phyloP scores from a whole-genome alignment of 306 rosid species.

The Sechiopsis laciniata region DNA sequence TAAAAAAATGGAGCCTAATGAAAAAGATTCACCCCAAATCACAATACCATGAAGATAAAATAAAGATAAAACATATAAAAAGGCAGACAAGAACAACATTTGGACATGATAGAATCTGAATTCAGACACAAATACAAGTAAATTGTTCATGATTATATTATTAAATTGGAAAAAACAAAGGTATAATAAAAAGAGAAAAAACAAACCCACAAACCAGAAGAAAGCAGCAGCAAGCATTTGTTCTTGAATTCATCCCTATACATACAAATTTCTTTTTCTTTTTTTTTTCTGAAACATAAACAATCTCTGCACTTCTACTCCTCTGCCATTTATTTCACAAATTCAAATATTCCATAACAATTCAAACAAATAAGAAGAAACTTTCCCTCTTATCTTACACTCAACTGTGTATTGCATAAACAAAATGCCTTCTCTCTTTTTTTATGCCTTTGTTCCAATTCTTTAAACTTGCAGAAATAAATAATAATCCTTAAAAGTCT shows the following conservation, averaged over 20 bases:
- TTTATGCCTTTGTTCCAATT: too few relatives aligned
- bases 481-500: conserved; percentile 15
- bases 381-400: neutral
- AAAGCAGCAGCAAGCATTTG: neutral
- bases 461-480: conserved; percentile 1
- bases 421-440: too few relatives aligned
- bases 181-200: conserved; percentile 45
- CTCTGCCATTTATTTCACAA: neutral
- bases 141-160: conserved; percentile 56
- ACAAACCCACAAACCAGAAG: neutral
- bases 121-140: conserved; percentile 46
- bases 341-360: neutral
- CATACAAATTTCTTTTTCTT: neutral
- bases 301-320: neutral
- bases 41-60: conserved; percentile 20
- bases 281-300: neutral
- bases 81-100: conserved; percentile 23
- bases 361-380: neutral
- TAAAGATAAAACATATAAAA: neutral
- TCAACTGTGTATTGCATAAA: neutral
- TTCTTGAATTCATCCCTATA: neutral
- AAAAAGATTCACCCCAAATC: conserved; percentile 11
- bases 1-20: conserved; percentile 12
- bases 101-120: conserved; percentile 34
- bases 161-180: conserved; percentile 38